Evolutionary conservation across 228 moss, liverwort and hornwort species (phyloP), one percentile per base, ranked within the genome.

Genomic region (Sphagnum fallax): DNA sequence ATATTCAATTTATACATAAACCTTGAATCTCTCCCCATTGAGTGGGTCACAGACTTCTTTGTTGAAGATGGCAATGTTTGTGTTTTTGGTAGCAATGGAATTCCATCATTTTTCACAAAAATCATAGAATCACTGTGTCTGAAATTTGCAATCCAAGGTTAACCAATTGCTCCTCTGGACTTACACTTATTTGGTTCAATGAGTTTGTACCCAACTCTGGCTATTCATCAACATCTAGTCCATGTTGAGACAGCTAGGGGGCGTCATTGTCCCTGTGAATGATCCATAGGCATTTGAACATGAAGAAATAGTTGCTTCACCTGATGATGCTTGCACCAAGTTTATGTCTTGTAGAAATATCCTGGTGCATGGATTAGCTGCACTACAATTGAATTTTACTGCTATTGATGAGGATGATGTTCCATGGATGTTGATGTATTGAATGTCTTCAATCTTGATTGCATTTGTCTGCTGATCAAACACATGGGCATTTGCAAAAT

Each of bases 361-460:
- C 8, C 52, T 6, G 4, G 73, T 77, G 64, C 86, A 86, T 1
- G 82, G 66, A 32, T 18, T 51, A 6, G 71, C n/a, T 6, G 75
- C 67, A 16, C 86, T 86, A 69, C 86, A 86, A 0, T 61, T 52
- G 0, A 86, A 50, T 7, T 71, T 47, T 64, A 82, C 75, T 0
- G 79, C 82, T 4, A 63, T 71, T 0, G 77, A 11, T 0, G 77
- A 66, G 0, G 82, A 82, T 0, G 79, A 86, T 4, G 82, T 82
- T 68, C 82, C 82, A 0, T 50, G 68, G 60, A 86, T 72, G 77
- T 82, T 82, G 10, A 48, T 69, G 48, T 65, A 86, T 55, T 74
- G 75, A 18, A 86, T 6, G 4, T 74, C 71, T 62, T 75, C 67
- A 5, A 86, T 14, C 1, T 51, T 55, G 55, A 86, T 82, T 4